Conservation (phyloP, 805 yeast species). For the Myxozyma melibiosi region DNA sequence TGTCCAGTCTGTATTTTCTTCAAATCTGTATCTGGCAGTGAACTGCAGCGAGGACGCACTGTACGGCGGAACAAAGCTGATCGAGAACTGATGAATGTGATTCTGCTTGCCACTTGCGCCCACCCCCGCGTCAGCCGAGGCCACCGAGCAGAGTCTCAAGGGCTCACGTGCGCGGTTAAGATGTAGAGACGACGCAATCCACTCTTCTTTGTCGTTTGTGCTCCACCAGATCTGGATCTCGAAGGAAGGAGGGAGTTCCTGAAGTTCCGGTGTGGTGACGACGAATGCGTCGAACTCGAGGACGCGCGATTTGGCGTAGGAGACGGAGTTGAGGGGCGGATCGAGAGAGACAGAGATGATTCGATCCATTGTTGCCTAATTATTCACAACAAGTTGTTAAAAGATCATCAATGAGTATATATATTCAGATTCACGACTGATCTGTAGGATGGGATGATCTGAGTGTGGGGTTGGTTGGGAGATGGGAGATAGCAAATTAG, state of each 20-base stretch:
- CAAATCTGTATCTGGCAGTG: constrained; percentile 29
- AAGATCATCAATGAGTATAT: no score
- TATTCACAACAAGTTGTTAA: not conserved
- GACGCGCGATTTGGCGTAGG: constrained; percentile 21
- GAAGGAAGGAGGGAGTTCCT: constrained; percentile 6
- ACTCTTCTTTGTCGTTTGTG: constrained; percentile 5
- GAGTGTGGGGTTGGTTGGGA: no score
- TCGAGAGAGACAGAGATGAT: constrained; percentile 2
- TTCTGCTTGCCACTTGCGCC: not conserved
- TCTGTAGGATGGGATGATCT: no score
- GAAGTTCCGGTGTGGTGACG: not conserved
- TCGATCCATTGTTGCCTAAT: not conserved
- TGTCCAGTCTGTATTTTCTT: constrained; percentile 10
- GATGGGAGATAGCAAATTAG: no score
- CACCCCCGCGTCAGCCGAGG: not conserved
- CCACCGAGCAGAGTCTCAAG: not conserved
- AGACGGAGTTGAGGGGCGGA: constrained; percentile 22
- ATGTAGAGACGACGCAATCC: constrained; percentile 20
- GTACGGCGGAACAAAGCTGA: constrained; percentile 25
- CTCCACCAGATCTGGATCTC: constrained; percentile 30
- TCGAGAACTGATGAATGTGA: not conserved
- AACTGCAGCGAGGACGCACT: constrained; percentile 15
- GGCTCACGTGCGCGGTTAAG: not conserved
- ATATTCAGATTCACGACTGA: no score
- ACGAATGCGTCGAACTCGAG: constrained; percentile 21